Base-by-base conservation (phyloP, 1,284 basidiomycete genomes). In the Cerioporus squamosus region DNA sequence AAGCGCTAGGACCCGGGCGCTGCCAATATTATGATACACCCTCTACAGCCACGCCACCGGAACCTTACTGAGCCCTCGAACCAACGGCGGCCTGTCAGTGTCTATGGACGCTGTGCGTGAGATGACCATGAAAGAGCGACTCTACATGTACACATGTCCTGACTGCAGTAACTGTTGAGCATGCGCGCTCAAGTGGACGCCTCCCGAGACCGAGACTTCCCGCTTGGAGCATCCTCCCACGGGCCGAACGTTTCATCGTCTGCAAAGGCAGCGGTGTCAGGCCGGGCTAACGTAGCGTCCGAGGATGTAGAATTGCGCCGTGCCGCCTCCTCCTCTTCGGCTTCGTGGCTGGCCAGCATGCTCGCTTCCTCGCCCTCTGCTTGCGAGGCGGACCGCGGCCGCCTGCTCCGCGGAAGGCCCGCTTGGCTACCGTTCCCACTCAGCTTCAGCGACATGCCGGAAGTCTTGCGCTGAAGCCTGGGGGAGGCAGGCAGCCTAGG, bases 281-380 rank as follows among this genome's bases (percentile, higher is more conserved):
- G 60, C 39, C 70, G 68, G 8, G 69, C 63, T 1, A 78, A 67
- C 43, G 76, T 79, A 31, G 74, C 72, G 50, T 77, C 78, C 14
- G 77, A 76, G 2, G 77, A 77, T 8, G 68, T 69, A 22, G 77
- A 79, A 38, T 64, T 67, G 38, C 74, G 66, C 44, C 66, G 66
- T 10, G 61, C 65, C 2, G 54, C 65, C 31, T 68, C 66, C 2
- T 67, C 64, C n/a, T 70, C 68, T 10, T 71, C 68, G 1, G 64
- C 68, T 2, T 70, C 68, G 26, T 65, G 59, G 26, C 57, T 56
- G 2, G 55, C 60, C 17, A 72, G 57, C 65, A 73, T 73, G 39
- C 65, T 61, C 54, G 66, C 63, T 5, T 67, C 62, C 56, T 72
- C 70, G 29, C 66, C 68, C 29, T 65, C 59, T 15, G 59, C 59